Evolutionary conservation across 495 filamentous ascomycete genomes (phyloP).

Genomic region (Hypoxylon trugodes): DNA sequence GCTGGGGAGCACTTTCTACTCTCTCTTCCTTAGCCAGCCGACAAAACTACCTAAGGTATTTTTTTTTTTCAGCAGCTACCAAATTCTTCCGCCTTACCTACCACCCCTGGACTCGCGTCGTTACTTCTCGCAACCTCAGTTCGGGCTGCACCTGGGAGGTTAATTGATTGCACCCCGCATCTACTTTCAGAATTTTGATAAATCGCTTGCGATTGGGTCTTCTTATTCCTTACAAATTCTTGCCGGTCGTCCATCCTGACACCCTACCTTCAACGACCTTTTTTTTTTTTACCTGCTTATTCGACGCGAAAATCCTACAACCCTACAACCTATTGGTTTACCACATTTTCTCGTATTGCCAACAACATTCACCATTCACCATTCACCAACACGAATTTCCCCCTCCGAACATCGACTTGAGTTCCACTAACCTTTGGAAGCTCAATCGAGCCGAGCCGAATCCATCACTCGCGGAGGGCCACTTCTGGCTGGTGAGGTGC

Average conservation of each 20-base stretch:
- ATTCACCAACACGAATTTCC: constrained; percentile 3
- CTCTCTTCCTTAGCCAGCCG: background rate
- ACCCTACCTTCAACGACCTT: constrained; percentile 18
- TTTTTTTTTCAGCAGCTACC: constrained; percentile 19
- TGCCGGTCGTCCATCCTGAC: constrained; percentile 15
- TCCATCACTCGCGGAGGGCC: constrained; percentile 24
- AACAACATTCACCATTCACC: background rate
- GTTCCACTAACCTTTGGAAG: constrained; percentile 15
- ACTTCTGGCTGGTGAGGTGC: constrained; percentile 32
- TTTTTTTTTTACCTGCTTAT: constrained; percentile 1
- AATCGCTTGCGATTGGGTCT: constrained; percentile 34
- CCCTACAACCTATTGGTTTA: constrained; percentile 21
- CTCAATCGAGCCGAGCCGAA: constrained; percentile 27
- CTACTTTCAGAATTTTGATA: constrained; percentile 23
- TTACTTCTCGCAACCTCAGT: background rate
- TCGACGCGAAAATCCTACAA: constrained; percentile 20
- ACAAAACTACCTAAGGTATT: too few relatives aligned
- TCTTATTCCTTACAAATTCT: constrained; percentile 33
- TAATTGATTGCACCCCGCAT: constrained; percentile 44
- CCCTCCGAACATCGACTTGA: constrained; percentile 12
- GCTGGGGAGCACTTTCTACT: constrained; percentile 2
- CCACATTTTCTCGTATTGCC: constrained; percentile 12
- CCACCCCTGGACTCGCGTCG: background rate
- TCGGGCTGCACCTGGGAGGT: constrained; percentile 15
- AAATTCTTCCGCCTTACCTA: background rate